Evolutionary conservation across 179 eudicot genomes (phyloP).

Genomic region (Silene vulgaris): DNA sequence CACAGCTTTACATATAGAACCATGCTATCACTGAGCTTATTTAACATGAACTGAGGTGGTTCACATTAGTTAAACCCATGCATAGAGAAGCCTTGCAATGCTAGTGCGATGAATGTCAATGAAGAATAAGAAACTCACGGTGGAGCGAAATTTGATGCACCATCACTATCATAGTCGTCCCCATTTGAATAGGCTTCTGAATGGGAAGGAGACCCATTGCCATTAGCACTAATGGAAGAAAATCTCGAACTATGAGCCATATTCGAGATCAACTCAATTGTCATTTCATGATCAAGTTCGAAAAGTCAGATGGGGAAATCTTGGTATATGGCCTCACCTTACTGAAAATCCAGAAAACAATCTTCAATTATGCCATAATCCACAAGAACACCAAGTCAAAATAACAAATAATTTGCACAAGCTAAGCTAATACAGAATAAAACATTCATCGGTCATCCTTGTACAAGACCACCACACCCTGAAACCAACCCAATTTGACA

Average conservation of each 20-base stretch:
- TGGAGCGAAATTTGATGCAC: slow-evolving; percentile 82
- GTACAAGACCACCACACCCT: neutral
- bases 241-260: slow-evolving; percentile 66
- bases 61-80: neutral
- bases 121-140: slow-evolving; percentile 49
- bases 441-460: neutral
- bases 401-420: slow-evolving; percentile 10
- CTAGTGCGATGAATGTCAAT: slow-evolving; percentile 1
- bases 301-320: neutral
- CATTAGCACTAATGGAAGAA: slow-evolving; percentile 62
- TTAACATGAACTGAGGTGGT: slow-evolving; percentile 3
- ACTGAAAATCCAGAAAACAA: slow-evolving; percentile 7
- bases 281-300: slow-evolving; percentile 38
- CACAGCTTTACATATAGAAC: neutral
- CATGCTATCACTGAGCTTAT: neutral
- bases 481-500: neutral
- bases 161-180: slow-evolving; percentile 94
- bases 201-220: slow-evolving; percentile 62
- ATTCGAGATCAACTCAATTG: slow-evolving; percentile 46
- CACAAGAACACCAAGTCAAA: slow-evolving; percentile 14
- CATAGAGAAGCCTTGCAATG: neutral
- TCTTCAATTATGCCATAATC: slow-evolving; percentile 20
- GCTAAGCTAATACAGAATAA: neutral
- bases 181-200: slow-evolving; percentile 56
- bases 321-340: slow-evolving; percentile 20